These are phyloP conservation scores for Diophrys sp. DNA, from an alignment of 73 alveolate species.

Conservation along the genomic window DNA sequence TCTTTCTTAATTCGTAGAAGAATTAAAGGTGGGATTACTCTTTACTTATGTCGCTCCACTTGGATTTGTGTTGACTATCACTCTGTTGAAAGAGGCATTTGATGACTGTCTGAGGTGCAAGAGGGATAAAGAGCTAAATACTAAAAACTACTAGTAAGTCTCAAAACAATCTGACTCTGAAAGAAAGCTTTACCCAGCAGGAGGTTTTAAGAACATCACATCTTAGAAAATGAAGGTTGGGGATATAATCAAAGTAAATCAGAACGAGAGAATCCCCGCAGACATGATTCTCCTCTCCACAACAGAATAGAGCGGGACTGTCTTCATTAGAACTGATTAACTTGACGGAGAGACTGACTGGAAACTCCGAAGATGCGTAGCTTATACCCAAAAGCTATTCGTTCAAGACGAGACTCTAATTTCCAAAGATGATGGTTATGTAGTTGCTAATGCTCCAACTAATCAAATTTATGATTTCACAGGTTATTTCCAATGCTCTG, in stretches of 20 bases:
- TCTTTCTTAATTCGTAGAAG: conserved; percentile 21
- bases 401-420: conserved; percentile 12
- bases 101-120: conserved; percentile 87
- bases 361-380: conserved; percentile 48
- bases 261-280: too few relatives aligned
- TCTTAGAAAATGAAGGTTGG: too few relatives aligned
- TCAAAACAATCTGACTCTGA: too few relatives aligned
- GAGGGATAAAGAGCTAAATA: conserved; percentile 87
- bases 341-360: conserved; percentile 87
- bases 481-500: conserved; percentile 51
- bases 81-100: conserved; percentile 87
- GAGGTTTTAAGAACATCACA: too few relatives aligned
- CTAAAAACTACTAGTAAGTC: conserved; percentile 50
- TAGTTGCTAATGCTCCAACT: conserved; percentile 79
- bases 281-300: conserved; percentile 60
- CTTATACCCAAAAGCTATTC: conserved; percentile 22
- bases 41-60: conserved; percentile 93
- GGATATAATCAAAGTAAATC: too few relatives aligned
- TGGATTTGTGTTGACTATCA: conserved; percentile 82
- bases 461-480: conserved; percentile 71
- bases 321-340: conserved; percentile 77
- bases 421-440: conserved; percentile 24
- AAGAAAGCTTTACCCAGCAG: too few relatives aligned
- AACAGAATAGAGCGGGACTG: conserved; percentile 57
- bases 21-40: conserved; percentile 59